Evolutionary conservation across 345 rosid genomes (phyloP), one percentile per base, ranked within the genome.

Genomic region (Euphorbia pulcherrima): DNA sequence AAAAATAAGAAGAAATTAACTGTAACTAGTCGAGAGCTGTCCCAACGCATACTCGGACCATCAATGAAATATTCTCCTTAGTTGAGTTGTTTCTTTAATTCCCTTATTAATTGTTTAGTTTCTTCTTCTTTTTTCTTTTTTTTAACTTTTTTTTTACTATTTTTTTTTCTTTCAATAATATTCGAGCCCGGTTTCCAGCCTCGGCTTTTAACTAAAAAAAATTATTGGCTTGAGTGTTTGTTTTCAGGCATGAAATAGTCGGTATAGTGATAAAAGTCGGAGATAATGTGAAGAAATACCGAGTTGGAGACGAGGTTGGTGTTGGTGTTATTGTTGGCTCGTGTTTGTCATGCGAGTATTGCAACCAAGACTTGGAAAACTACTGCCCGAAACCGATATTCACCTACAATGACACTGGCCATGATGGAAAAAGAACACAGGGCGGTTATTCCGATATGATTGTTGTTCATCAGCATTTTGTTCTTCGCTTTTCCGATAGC

Each of bases 381-480:
- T 89, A 92, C 77, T 50, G 54, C 54, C 54, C 54, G 6, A 50
- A 50, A 50, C 23, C 1, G 10, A 50, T n/a, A 50, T 50, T 50
- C 16, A 50, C 54, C 24, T 50, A 50, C 54, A 50, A 50, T 50
- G 24, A 20, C 21, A 18, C 24, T 5, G n/a, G 20, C 67, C 44
- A 56, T 13, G 96, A 92, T 68, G 90, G 96, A 39, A 82, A 89
- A 6, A 85, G 46, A 77, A 82, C 68, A 28, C 83, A 84, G 17
- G 96, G 98, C 67, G 96, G 98, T 56, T 92, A 88, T 80, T 82
- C 96, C 1, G 84, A 92, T 63, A 75, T 59, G 58, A 84, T 89
- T 6, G 91, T 92, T 17, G 91, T 90, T 28, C 83, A 92, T 60
- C 87, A 92, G 78, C 81, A 75, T 39, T 92, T 64, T 68, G 98